phyloP scores from a whole-genome alignment of 2,329 filamentous ascomycete species.

The Epichloe hybrida region DNA sequence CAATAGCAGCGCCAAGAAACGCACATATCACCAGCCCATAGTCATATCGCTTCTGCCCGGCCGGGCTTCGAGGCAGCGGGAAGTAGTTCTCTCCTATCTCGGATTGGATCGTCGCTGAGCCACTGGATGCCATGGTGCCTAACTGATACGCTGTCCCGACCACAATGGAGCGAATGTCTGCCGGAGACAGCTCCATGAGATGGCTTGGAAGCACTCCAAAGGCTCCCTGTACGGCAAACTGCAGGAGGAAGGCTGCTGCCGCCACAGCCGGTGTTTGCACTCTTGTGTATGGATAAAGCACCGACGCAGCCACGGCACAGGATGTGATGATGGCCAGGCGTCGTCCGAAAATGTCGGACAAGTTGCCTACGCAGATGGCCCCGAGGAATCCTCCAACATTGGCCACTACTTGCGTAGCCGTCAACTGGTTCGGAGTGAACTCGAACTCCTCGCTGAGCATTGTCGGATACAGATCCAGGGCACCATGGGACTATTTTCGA shows the following conservation, averaged over 20 bases:
- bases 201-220: constrained; percentile 2
- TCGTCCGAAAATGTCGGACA: not conserved
- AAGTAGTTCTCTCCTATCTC: not conserved
- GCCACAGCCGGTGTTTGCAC: not conserved
- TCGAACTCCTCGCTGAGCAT: not conserved
- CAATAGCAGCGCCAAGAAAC: not conserved
- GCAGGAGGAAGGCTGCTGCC: not conserved
- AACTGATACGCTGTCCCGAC: constrained; percentile 2
- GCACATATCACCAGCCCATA: not conserved
- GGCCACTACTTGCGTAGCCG: not conserved
- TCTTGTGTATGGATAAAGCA: constrained; percentile 1
- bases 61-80: not conserved
- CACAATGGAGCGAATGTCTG: not conserved
- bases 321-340: constrained; percentile 1
- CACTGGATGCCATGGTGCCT: not conserved
- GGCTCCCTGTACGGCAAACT: constrained; percentile 1
- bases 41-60: not conserved
- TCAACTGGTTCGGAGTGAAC: not conserved
- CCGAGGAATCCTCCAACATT: constrained; percentile 2
- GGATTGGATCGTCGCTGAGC: constrained; percentile 1
- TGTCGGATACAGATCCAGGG: not conserved
- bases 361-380: not conserved
- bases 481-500: not conserved
- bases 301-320: not conserved
- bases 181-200: constrained; percentile 1